These are phyloP conservation scores for Acacia melanoxylon DNA, from an alignment of 306 rosid genomes.

Conservation along the genomic window DNA sequence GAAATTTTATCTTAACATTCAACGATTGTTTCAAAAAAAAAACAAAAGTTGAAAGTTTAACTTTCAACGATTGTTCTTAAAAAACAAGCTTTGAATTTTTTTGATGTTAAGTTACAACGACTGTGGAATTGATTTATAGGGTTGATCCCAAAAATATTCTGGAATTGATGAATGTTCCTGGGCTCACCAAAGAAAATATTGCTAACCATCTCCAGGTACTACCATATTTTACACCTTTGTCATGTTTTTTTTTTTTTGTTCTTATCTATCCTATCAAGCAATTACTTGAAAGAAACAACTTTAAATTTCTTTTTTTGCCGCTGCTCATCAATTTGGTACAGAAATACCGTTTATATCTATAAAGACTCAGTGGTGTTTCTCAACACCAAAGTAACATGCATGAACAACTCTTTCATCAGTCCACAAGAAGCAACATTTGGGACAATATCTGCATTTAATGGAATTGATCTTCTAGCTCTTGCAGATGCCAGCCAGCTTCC, in stretches of 20 bases:
- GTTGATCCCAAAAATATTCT: slow-evolving; percentile 80
- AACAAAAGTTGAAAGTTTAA: no score
- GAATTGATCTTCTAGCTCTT: slow-evolving; percentile 78
- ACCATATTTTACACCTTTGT: slow-evolving; percentile 7
- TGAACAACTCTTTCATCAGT: slow-evolving; percentile 66
- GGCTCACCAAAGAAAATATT: slow-evolving; percentile 95
- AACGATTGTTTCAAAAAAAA: no score
- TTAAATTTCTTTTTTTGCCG: no score
- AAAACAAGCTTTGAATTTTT: no score
- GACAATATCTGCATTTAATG: slow-evolving; percentile 60
- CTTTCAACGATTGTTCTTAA: no score
- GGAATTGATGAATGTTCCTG: slow-evolving; percentile 98
- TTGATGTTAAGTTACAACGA: no score
- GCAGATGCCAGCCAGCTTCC: slow-evolving; percentile 67
- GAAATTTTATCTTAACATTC: no score
- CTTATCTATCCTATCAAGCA: slow-evolving; percentile 12
- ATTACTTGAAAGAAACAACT: slow-evolving; percentile 20
- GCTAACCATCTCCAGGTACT: slow-evolving; percentile 99
- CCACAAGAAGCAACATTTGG: slow-evolving; percentile 73
- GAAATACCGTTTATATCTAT: slow-evolving; percentile 94
- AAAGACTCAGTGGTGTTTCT: slow-evolving; percentile 83
- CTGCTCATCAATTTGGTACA: no score
- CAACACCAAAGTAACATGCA: slow-evolving; percentile 65
- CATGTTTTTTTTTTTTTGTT: background rate
- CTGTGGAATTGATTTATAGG: no score